Base-by-base conservation (phyloP, 2,329 filamentous ascomycete genomes). In the Diaporthe citri region DNA sequence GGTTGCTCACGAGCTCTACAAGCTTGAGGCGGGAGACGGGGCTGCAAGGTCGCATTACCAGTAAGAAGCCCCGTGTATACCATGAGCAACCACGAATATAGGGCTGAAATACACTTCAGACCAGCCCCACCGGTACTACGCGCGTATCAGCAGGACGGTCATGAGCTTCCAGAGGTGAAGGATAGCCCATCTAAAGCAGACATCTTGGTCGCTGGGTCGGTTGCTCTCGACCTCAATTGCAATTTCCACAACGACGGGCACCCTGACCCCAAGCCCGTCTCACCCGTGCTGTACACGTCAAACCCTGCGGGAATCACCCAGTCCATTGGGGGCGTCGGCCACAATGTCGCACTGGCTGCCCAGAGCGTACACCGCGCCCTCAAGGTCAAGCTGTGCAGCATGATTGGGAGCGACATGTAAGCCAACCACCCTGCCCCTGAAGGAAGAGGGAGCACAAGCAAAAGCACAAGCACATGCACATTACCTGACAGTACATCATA, bases 161-260 rank as follows among this genome's bases (percentile, higher is more conserved):
- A 55, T 28, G 17, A 25, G 22, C 34, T 72, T 17, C 41, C 69
- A 28, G 56, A 70, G 46, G 60, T 46, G 15, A 55, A 66, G 28
- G 31, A 48, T 12, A 17, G 73, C 62, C n/a, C 71, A 74, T 20
- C 76, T 76, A 76, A 82, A 77, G 86, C 88, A 70, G 92, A 96
- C 78, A 89, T 98, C n/a, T 85, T 98, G 39, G 95, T 98, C 57
- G 94, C 95, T 70, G 96, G 96, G n/a, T 95, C 95, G 17, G 90
- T 98, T 41, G 96, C 96, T 22, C 88, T 98, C 76, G 96, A 98
- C 83, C 87, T 97, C 48, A 93, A 93, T 78, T 98, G 96, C 86
- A 94, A 98, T 82, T 97, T 93, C 78, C 78, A 79, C 28, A 82
- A 81, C 41, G 78, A 80, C 64, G 79, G 79, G 56, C 66, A 77